Evolutionary conservation across 768 basidiomycete species (phyloP), one percentile per base, ranked within the genome.

Genomic region (Pilatotrama ljubarskyi): DNA sequence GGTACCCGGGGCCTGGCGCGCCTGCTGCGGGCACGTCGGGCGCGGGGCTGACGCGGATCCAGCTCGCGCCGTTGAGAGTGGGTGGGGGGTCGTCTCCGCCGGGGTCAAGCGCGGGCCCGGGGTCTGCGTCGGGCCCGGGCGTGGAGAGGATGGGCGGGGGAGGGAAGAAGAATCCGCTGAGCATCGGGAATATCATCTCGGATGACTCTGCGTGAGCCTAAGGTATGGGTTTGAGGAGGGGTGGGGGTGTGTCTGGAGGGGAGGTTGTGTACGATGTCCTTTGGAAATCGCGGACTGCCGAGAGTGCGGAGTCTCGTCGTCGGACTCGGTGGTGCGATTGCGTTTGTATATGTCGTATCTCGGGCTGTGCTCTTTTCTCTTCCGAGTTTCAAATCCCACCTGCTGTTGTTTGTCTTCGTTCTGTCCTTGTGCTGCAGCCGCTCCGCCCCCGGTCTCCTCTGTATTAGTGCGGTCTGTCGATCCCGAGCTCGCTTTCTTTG

Each of bases 51-150:
- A 51, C 56, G 60, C 66, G 83, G 51, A 83, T 85, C 52, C 83
- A 84, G 72, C 75, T 86, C 2, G 83, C 84, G 42, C 85, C 85
- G 58, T 66, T 87, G 66, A 46, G 81, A 22, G 67, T 67, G 0
- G 59, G 59, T 38, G 61, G 59, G 29, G 61, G 49, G 40, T 48
- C 64, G 56, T 56, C 69, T 51, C 64, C 67, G 11, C 48, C 66
- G 17, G 51, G 49, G 29, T 29, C 36, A 35, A 44, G 61, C 20
- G 50, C 36, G 51, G 57, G 55, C 7, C 48, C 40, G 48, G 35
- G 49, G 32, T 17, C 20, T 18, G 44, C 46, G 44, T 17, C 54
- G 46, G 55, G 29, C 9, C 25, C 35, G 52, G 50, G 37, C 22
- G 62, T 25, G 59, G 63, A 29, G 43, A 25, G 46, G 51, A 47